Percentiles rank a stretch among this genome's conserved stretches.
phyloP scores from a whole-genome alignment of 2,329 filamentous ascomycete species.

The Eurotiales sp. region DNA sequence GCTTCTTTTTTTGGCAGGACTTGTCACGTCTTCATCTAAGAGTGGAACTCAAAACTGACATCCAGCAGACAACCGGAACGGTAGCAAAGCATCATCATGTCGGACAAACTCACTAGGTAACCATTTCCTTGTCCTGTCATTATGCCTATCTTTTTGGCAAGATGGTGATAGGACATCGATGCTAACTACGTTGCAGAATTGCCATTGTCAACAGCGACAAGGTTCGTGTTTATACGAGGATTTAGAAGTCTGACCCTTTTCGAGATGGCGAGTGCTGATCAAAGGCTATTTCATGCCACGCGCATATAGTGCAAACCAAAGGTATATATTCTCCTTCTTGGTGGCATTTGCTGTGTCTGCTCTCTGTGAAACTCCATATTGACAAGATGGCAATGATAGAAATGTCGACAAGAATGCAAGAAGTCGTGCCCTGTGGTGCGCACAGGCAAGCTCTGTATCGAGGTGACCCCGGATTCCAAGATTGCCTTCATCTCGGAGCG shows the following conservation, averaged over 20 bases:
- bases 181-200: slow-evolving; percentile 62
- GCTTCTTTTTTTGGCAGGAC: background rate
- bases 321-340: slow-evolving; percentile 48
- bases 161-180: too few relatives aligned
- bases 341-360: background rate
- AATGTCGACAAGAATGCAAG: slow-evolving; percentile 99
- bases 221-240: slow-evolving; percentile 51
- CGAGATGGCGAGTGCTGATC: slow-evolving; percentile 3
- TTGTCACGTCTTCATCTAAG: too few relatives aligned
- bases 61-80: slow-evolving; percentile 3
- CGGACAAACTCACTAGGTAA: slow-evolving; percentile 95
- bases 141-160: slow-evolving; percentile 34
- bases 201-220: slow-evolving; percentile 99
- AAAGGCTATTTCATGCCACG: background rate
- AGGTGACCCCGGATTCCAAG: slow-evolving; percentile 81
- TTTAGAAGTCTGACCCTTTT: slow-evolving; percentile 8
- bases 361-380: background rate
- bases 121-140: too few relatives aligned
- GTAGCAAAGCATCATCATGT: slow-evolving; percentile 56
- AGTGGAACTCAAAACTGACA: too few relatives aligned
- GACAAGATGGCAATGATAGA: slow-evolving; percentile 52
- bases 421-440: slow-evolving; percentile 97
- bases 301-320: slow-evolving; percentile 75
- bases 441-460: slow-evolving; percentile 95
- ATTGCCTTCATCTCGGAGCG: slow-evolving; percentile 97